Evolutionary conservation across 805 yeast species (phyloP).

Genomic region (Jamesozyma spencerorum): DNA sequence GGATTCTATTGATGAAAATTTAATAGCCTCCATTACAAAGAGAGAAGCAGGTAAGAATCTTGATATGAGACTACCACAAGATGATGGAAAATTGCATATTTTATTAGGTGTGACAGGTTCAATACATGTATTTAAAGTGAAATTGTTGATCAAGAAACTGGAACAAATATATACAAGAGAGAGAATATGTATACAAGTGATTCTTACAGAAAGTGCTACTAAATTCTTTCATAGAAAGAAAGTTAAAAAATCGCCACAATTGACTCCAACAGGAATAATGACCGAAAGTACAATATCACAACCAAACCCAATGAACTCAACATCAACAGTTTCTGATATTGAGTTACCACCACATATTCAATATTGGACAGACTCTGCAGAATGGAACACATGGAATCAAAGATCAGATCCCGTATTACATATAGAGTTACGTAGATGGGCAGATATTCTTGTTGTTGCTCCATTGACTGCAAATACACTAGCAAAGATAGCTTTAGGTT

Average conservation of each 20-base stretch:
- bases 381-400: constrained; percentile 81
- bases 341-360: constrained; percentile 60
- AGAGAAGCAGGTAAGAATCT: constrained; percentile 40
- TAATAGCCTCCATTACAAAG: constrained; percentile 7
- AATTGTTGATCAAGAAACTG: constrained; percentile 67
- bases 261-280: too few relatives aligned
- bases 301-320: neutral
- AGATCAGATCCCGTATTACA: constrained; percentile 88
- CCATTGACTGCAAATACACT: constrained; percentile 91
- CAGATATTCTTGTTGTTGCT: constrained; percentile 86
- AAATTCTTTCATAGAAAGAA: constrained; percentile 41
- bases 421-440: constrained; percentile 93
- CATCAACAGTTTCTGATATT: constrained; percentile 28
- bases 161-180: constrained; percentile 71
- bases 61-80: constrained; percentile 59
- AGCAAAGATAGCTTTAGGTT: constrained; percentile 80
- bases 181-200: constrained; percentile 72
- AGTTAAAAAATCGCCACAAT: constrained; percentile 1
- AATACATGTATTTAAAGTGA: constrained; percentile 73
- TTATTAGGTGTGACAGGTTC: constrained; percentile 85
- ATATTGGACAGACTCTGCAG: constrained; percentile 90
- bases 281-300: neutral
- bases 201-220: constrained; percentile 77
- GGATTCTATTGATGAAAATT: too few relatives aligned
- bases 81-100: constrained; percentile 82